These are phyloP conservation scores for Nicotiana obtusifolia DNA, from an alignment of 257 asterid species.

Conservation along the genomic window DNA sequence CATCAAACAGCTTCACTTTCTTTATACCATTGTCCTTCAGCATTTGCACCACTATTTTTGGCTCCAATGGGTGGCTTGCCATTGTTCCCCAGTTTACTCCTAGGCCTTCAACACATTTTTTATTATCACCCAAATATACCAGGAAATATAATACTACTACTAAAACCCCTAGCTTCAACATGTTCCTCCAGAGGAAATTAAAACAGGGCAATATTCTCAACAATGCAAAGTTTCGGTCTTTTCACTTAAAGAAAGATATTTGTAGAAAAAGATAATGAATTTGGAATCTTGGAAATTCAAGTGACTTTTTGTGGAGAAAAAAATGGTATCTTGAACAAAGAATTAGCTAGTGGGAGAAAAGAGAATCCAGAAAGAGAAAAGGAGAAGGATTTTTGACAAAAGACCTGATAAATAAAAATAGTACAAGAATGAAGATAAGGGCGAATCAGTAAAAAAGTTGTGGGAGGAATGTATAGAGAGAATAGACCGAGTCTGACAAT, in stretches of 20 bases:
- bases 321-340: background rate
- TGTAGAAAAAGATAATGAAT: background rate
- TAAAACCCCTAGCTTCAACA: background rate
- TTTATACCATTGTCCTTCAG: constrained; percentile 10
- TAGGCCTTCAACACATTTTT: constrained; percentile 7
- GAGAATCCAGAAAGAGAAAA: background rate
- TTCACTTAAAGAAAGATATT: background rate
- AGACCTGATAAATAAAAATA: background rate
- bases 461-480: background rate
- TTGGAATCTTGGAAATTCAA: constrained; percentile 5
- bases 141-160: background rate
- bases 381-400: background rate
- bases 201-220: background rate
- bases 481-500: background rate
- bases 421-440: background rate
- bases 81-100: constrained; percentile 20
- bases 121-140: background rate
- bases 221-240: background rate
- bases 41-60: constrained; percentile 11
- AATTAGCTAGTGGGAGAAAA: no score
- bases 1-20: constrained; percentile 14
- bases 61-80: constrained; percentile 10
- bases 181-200: background rate
- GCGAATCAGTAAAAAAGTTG: background rate
- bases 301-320: background rate